Evolutionary conservation across 2,329 filamentous ascomycete species (phyloP).

Genomic region (Trichoderma breve): DNA sequence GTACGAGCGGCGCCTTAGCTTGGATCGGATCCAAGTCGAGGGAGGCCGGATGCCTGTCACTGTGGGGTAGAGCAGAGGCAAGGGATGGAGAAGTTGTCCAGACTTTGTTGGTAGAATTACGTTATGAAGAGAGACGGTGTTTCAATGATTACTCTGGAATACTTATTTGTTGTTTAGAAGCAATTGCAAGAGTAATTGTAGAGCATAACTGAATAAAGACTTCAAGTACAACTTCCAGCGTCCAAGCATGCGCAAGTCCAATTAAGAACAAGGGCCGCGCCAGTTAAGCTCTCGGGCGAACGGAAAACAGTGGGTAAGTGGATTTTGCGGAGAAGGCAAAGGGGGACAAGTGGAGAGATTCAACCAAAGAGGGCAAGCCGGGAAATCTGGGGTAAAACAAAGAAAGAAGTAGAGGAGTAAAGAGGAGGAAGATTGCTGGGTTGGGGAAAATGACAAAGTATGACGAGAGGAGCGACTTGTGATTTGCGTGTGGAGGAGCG

Average conservation of each 20-base stretch:
- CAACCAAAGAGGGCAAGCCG: background rate
- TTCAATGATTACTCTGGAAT: background rate
- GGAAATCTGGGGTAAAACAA: constrained; percentile 2
- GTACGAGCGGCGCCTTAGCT: constrained; percentile 12
- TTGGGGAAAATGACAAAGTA: background rate
- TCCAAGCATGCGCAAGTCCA: background rate
- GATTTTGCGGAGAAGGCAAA: background rate
- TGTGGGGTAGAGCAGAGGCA: background rate
- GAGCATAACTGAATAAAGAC: background rate
- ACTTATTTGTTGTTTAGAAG: background rate
- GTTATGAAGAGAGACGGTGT: background rate
- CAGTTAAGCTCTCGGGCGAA: constrained; percentile 6
- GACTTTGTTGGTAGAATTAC: background rate
- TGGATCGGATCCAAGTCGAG: background rate
- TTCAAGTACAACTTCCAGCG: background rate
- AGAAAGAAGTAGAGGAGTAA: background rate
- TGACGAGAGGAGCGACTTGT: background rate
- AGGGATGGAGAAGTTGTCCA: background rate
- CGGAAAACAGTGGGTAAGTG: background rate
- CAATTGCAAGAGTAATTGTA: background rate
- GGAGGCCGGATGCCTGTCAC: background rate
- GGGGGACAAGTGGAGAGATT: background rate
- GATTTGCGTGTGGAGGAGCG: background rate
- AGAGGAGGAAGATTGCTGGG: background rate
- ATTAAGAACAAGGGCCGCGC: background rate